A percentile compares a stretch with the other conserved stretches of the same genome.
Conservation (phyloP, 306 rosid species). For the Quercus bicolor region DNA sequence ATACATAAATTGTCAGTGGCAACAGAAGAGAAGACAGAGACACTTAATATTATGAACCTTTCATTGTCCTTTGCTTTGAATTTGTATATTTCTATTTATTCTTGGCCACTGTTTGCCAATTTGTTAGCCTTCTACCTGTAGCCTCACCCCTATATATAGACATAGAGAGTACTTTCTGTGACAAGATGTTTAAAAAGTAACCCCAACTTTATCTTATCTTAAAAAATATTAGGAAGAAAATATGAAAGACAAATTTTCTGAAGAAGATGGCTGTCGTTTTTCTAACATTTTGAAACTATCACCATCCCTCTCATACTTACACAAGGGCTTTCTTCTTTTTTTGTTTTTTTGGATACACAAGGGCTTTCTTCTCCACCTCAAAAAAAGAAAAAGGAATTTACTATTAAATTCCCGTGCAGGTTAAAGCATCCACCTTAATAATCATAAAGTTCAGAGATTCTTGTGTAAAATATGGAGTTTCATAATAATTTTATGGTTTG, state of each 20-base stretch:
- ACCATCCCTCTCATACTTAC: slow-evolving; percentile 29
- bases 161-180: slow-evolving; percentile 5
- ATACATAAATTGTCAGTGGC: slow-evolving; percentile 48
- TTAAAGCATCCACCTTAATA: not conserved
- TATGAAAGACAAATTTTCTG: slow-evolving; percentile 3
- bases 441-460: no score
- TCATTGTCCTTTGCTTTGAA: slow-evolving; percentile 22
- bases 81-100: not conserved
- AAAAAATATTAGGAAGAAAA: not conserved
- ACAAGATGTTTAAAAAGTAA: slow-evolving; percentile 18
- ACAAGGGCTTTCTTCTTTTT: slow-evolving; percentile 11
- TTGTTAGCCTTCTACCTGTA: slow-evolving; percentile 17
- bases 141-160: slow-evolving; percentile 8
- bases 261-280: slow-evolving; percentile 31
- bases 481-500: no score
- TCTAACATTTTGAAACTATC: slow-evolving; percentile 16
- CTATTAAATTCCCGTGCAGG: not conserved
- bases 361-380: slow-evolving; percentile 15
- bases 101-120: slow-evolving; percentile 19
- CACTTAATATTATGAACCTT: slow-evolving; percentile 26
- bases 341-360: no score
- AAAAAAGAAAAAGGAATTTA: not conserved
- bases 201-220: slow-evolving; percentile 14
- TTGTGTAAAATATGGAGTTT: no score
- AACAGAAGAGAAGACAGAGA: slow-evolving; percentile 48